phyloP scores from a whole-genome alignment of 352 stramenopile species.

The Phytophthora agathidicida region DNA sequence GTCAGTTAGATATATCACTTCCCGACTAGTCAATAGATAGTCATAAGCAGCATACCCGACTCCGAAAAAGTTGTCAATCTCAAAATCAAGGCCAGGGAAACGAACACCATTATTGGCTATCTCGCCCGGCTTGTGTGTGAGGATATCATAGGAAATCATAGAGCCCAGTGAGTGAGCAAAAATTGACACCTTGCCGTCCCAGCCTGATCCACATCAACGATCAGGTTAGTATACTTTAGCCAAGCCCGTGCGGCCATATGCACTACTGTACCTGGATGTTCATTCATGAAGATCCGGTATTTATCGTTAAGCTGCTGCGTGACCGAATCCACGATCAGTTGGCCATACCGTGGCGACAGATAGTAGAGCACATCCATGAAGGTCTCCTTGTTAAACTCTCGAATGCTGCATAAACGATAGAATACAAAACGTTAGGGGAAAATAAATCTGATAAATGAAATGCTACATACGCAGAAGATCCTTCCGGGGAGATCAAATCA shows the following conservation, averaged over 20 bases:
- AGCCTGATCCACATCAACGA: conserved; percentile 42
- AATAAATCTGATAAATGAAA: neutral
- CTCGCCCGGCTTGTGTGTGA: conserved; percentile 78
- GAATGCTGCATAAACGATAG: conserved; percentile 55
- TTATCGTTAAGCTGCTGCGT: conserved; percentile 89
- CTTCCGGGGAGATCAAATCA: conserved; percentile 83
- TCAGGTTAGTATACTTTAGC: no score
- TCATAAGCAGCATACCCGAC: conserved; percentile 54
- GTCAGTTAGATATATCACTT: conserved; percentile 1
- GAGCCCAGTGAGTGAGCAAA: conserved; percentile 91
- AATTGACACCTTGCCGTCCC: conserved; percentile 90
- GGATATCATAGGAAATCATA: conserved; percentile 93
- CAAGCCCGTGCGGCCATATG: no score
- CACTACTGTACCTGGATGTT: conserved; percentile 65
- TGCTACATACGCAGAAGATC: conserved; percentile 59
- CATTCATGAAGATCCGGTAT: conserved; percentile 90
- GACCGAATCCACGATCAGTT: conserved; percentile 92
- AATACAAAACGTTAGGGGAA: no score
- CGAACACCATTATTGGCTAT: conserved; percentile 68
- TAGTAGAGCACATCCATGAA: conserved; percentile 96
- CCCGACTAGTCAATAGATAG: neutral
- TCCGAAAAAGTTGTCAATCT: conserved; percentile 88
- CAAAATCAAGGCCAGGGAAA: conserved; percentile 83
- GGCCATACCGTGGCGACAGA: conserved; percentile 89
- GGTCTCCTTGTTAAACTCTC: conserved; percentile 94